Percentiles rank a stretch among this genome's conserved stretches.
phyloP scores from a whole-genome alignment of 1,139 yeast genomes.

The Suhomyces atakaporum region DNA sequence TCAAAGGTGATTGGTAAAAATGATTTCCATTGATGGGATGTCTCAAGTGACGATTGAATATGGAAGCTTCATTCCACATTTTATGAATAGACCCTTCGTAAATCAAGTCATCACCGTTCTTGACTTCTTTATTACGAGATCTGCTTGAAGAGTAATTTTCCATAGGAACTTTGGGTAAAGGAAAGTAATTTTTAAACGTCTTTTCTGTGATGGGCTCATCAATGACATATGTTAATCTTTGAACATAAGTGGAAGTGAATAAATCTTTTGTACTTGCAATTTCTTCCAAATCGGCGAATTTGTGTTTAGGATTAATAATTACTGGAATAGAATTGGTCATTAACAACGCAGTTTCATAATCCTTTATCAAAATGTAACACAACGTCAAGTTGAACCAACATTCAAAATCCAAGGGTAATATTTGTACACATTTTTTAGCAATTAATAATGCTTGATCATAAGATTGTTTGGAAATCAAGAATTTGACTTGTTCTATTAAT shows the following conservation, averaged over 20 bases:
- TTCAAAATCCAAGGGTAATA: conserved; percentile 46
- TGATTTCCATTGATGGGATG: conserved; percentile 41
- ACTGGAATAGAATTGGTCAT: conserved; percentile 42
- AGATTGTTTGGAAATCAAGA: conserved; percentile 32
- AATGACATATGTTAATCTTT: conserved; percentile 20
- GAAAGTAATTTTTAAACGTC: conserved; percentile 36
- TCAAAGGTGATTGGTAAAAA: conserved; percentile 41
- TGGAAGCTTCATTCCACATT: conserved; percentile 37
- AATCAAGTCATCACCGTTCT: conserved; percentile 2
- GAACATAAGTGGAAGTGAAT: conserved; percentile 29
- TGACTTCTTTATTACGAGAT: conserved; percentile 1
- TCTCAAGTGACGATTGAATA: conserved; percentile 33
- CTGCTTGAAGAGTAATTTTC: conserved; percentile 8
- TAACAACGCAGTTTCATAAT: conserved; percentile 34
- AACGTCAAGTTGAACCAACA: conserved; percentile 42
- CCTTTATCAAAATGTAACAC: conserved; percentile 34
- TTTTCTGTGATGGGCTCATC: conserved; percentile 36
- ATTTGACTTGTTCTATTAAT: conserved; percentile 42
- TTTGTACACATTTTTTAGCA: conserved; percentile 33
- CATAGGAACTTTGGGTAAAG: conserved; percentile 25
- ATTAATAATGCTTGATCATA: conserved; percentile 31
- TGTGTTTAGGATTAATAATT: conserved; percentile 17
- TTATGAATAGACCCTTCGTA: conserved; percentile 31
- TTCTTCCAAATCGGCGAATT: conserved; percentile 21
- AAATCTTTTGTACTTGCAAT: conserved; percentile 36